phyloP scores from a whole-genome alignment of 768 basidiomycete species.

The Paxillus ammoniavirescens region DNA sequence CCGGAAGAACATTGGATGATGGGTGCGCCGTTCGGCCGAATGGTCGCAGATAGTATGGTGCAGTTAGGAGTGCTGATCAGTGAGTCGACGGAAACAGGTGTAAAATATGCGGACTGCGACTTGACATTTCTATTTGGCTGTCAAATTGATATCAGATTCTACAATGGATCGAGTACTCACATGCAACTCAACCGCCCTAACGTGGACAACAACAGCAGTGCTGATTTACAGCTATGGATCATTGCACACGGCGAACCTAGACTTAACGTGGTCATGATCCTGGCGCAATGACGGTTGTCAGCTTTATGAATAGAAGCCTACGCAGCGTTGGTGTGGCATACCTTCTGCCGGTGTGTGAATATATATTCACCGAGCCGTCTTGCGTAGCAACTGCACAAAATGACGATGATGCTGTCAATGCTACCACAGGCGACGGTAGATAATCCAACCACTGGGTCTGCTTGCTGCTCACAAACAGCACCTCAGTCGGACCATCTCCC shows the following conservation, averaged over 20 bases:
- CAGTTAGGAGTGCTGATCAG: constrained; percentile 58
- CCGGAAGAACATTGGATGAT: constrained; percentile 76
- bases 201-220: constrained; percentile 71
- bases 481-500: constrained; percentile 60
- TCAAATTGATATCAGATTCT: constrained; percentile 3
- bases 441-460: constrained; percentile 90
- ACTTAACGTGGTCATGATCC: constrained; percentile 73
- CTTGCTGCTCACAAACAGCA: constrained; percentile 61
- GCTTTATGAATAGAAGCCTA: neutral
- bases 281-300: constrained; percentile 29
- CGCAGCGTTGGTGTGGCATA: constrained; percentile 32
- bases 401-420: constrained; percentile 55
- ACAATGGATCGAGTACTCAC: constrained; percentile 38
- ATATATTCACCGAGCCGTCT: constrained; percentile 81
- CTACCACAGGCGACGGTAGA: constrained; percentile 68
- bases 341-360: constrained; percentile 84
- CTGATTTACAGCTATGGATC: constrained; percentile 62
- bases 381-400: constrained; percentile 79
- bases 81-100: constrained; percentile 60
- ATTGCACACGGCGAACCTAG: constrained; percentile 71
- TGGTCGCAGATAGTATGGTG: constrained; percentile 58
- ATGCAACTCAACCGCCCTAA: constrained; percentile 74
- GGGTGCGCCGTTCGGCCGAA: constrained; percentile 80
- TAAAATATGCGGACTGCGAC: constrained; percentile 60
- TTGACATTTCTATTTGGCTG: constrained; percentile 68